Conservation (phyloP, 139 green algal species). For the Tetraselmis chui region DNA sequence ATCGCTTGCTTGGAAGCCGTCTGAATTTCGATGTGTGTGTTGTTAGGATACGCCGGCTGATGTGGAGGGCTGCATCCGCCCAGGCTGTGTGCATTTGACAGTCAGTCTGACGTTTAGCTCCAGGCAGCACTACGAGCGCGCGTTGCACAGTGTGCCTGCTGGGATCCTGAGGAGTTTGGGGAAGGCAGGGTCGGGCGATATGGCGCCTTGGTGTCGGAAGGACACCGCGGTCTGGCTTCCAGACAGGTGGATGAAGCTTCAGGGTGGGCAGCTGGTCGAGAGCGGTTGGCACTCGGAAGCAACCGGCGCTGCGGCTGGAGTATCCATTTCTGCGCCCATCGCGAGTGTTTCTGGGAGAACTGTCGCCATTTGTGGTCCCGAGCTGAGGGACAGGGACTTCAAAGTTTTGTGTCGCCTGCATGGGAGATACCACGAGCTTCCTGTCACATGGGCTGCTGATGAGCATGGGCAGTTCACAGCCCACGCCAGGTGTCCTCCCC, state of each 20-base stretch:
- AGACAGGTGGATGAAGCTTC: background rate
- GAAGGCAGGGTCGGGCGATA: background rate
- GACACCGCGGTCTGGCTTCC: background rate
- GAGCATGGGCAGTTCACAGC: background rate
- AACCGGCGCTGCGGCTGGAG: background rate
- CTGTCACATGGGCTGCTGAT: background rate
- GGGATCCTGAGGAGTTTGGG: background rate
- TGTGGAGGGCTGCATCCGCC: constrained; percentile 21
- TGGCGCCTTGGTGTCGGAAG: background rate
- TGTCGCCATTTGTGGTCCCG: background rate
- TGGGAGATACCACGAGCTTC: background rate
- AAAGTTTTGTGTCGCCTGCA: background rate
- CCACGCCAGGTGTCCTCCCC: background rate
- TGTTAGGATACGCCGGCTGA: background rate
- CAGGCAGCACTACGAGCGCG: background rate
- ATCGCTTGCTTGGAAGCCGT: background rate
- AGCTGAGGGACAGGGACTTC: background rate
- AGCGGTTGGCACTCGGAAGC: background rate
- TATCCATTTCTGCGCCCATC: background rate
- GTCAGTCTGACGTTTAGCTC: background rate
- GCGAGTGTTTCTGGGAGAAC: background rate
- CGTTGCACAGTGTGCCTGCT: background rate
- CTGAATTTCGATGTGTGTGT: background rate
- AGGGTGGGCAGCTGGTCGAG: background rate
- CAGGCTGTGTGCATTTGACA: constrained; percentile 21